phyloP scores from a whole-genome alignment of 768 basidiomycete species.

The Russula emetica region DNA sequence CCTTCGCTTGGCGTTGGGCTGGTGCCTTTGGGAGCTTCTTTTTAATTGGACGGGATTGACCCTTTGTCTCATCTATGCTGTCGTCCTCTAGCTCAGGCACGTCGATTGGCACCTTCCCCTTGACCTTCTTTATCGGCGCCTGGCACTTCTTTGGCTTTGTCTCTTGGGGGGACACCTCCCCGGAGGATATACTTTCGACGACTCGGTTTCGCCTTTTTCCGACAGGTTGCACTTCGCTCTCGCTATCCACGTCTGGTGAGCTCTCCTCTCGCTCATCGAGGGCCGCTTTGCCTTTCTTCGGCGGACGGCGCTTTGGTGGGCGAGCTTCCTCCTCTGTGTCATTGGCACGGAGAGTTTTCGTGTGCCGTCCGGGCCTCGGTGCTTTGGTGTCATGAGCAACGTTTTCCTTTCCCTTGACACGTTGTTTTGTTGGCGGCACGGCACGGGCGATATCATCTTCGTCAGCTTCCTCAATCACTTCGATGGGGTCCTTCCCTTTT shows the following conservation, averaged over 20 bases:
- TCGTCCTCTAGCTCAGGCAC: slow-evolving; percentile 19
- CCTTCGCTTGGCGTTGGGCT: slow-evolving; percentile 1
- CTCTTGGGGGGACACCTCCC: slow-evolving; percentile 9
- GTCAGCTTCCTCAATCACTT: slow-evolving; percentile 33
- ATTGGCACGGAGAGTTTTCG: slow-evolving; percentile 17
- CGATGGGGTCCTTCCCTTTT: slow-evolving; percentile 30
- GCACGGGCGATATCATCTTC: slow-evolving; percentile 31
- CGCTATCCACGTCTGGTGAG: slow-evolving; percentile 9
- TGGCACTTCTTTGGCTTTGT: background rate
- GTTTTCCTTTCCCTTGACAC: slow-evolving; percentile 33
- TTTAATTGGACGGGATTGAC: slow-evolving; percentile 1
- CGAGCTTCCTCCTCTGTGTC: slow-evolving; percentile 26
- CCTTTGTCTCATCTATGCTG: slow-evolving; percentile 8
- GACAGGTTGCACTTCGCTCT: slow-evolving; percentile 6
- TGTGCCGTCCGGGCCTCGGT: slow-evolving; percentile 15
- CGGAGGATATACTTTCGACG: slow-evolving; percentile 5
- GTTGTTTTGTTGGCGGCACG: slow-evolving; percentile 30
- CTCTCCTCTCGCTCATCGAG: slow-evolving; percentile 19
- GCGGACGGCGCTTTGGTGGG: slow-evolving; percentile 17
- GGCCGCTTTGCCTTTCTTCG: slow-evolving; percentile 14
- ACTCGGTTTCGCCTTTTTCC: slow-evolving; percentile 8
- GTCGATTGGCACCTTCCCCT: slow-evolving; percentile 1
- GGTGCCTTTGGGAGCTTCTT: background rate
- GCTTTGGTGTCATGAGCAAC: slow-evolving; percentile 12
- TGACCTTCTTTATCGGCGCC: slow-evolving; percentile 7